Evolutionary conservation across 1,139 yeast species (phyloP), one percentile per base, ranked within the genome.

Genomic region (Sugiyamaella castrensis): DNA sequence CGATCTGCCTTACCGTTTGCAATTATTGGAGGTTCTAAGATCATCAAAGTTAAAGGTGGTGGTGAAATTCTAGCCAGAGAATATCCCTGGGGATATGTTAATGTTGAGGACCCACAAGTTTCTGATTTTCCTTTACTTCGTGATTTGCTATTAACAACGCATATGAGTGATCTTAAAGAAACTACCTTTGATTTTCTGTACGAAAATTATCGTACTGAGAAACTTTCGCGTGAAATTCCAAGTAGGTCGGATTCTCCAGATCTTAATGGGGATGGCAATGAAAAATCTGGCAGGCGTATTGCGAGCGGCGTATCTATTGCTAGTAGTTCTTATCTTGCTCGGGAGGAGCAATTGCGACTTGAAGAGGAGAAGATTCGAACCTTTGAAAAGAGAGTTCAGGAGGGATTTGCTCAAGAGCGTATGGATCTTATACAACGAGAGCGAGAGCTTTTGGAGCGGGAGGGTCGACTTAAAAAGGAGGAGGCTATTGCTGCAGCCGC

Each of bases 71-170:
- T 55, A 42, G 95, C 87, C 10, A 81, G 98, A 68, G 80, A 82
- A 65, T 91, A 89, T 66, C 95, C 96, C 26, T 91, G 97, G 97
- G 98, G 98, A 3, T 69, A 80, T 45, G 82, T 92, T 43, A 95
- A 91, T 65, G 87, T 92, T 46, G 87, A 87, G 62, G 92, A 92
- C 66, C 82, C 94, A 27, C 79, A 80, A 52, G 79, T 81, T 57
- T 81, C 91, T 50, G 98, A 92, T 66, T 87, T 92, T 65, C 76
- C 82, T 15, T 74, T 85, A 31, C 74, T 92, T 60, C 82, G 88
- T 63, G 84, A 88, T 52, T 87, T 92, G 5, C 70, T 92, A 40
- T 77, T 92, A 59, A 87, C 89, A 52, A 80, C 94, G n/a, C 98
- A 91, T 66, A 75, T 91, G 61, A 84, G 82, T 60, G 98, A 92